Conservation (phyloP, 1,139 yeast genomes). For the Diutina neorugosa region DNA sequence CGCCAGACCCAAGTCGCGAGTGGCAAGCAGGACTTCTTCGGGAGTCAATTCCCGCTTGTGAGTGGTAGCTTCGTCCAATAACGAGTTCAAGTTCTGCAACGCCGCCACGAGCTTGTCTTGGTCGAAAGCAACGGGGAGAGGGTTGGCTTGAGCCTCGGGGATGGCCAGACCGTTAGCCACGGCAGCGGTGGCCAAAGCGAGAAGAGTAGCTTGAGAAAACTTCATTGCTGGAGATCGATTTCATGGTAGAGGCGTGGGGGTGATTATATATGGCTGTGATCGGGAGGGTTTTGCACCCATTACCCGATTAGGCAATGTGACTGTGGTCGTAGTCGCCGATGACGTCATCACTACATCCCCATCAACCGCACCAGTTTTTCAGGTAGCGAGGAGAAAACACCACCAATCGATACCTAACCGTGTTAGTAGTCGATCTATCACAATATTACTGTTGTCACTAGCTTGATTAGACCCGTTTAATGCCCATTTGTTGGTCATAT, state of each 20-base stretch:
- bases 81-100: not conserved
- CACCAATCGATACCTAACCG: too few species aligned
- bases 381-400: too few species aligned
- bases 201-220: conserved; percentile 29
- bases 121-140: not conserved
- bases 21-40: conserved; percentile 19
- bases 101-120: not conserved
- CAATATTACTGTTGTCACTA: too few species aligned
- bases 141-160: not conserved
- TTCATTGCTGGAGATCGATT: conserved; percentile 18
- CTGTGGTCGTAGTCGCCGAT: too few species aligned
- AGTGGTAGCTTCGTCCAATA: conserved; percentile 6
- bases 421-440: too few species aligned
- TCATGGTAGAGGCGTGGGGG: not conserved
- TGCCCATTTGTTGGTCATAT: too few species aligned
- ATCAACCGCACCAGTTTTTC: too few species aligned
- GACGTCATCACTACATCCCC: too few species aligned
- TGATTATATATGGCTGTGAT: not conserved
- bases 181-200: conserved; percentile 31
- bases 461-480: too few species aligned
- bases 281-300: not conserved
- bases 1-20: conserved; percentile 25
- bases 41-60: conserved; percentile 24
- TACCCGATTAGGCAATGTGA: not conserved
- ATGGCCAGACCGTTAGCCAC: conserved; percentile 11